Evolutionary conservation across 495 filamentous ascomycete genomes (phyloP).

Genomic region (Penicillium soppii): DNA sequence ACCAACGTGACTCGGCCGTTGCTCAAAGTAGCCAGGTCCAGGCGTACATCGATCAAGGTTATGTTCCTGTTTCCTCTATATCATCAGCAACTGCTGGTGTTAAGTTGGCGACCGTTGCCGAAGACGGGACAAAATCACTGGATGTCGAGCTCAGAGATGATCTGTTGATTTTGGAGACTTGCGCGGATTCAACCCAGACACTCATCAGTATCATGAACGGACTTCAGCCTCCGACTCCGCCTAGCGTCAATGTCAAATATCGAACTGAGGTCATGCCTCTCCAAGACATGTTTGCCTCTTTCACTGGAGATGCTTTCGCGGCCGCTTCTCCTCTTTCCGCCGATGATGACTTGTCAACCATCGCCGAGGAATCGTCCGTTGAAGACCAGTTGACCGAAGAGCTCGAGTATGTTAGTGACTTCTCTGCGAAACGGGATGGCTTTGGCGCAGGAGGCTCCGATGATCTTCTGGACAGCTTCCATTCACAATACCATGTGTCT

Average conservation of each 20-base stretch:
- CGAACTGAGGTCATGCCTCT: constrained; percentile 82
- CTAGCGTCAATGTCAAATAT: constrained; percentile 79
- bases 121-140: constrained; percentile 59
- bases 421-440: constrained; percentile 47
- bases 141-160: constrained; percentile 83
- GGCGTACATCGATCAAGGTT: constrained; percentile 68
- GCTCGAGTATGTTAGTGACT: constrained; percentile 63
- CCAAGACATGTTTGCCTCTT: constrained; percentile 83
- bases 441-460: constrained; percentile 48
- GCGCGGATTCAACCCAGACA: constrained; percentile 96
- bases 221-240: constrained; percentile 77
- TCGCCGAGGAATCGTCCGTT: constrained; percentile 14
- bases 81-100: constrained; percentile 71
- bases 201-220: constrained; percentile 78
- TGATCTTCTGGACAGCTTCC: constrained; percentile 63
- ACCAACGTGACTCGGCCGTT: constrained; percentile 46
- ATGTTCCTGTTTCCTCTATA: constrained; percentile 79
- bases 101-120: constrained; percentile 49
- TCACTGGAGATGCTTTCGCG: constrained; percentile 80
- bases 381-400: constrained; percentile 48
- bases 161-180: constrained; percentile 87
- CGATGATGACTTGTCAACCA: constrained; percentile 9
- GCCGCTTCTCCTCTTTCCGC: constrained; percentile 22
- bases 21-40: constrained; percentile 59
- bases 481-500: constrained; percentile 54